Percentiles rank a stretch among this genome's conserved stretches.
These are phyloP conservation scores for Tolypocladium sp. DNA, from an alignment of 2,329 filamentous ascomycete genomes.

Conservation along the genomic window DNA sequence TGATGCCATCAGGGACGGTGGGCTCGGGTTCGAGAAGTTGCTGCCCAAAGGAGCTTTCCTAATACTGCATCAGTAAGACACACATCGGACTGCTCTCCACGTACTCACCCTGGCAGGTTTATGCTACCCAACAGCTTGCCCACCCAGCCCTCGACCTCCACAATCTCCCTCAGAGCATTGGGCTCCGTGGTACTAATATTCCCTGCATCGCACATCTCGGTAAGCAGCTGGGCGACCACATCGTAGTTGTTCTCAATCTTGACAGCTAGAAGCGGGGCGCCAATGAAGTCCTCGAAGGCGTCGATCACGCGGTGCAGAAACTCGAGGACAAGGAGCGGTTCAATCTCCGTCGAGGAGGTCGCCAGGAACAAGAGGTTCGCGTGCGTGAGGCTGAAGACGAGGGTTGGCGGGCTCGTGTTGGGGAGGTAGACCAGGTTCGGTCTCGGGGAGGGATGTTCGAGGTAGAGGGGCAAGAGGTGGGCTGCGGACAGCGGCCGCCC, in stretches of 20 bases:
- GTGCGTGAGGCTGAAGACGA: conserved; percentile 82
- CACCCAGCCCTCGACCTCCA: conserved; percentile 85
- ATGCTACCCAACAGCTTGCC: conserved; percentile 84
- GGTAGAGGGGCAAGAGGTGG: conserved; percentile 76
- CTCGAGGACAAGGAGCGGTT: conserved; percentile 83
- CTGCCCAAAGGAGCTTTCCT: conserved; percentile 32
- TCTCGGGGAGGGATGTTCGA: conserved; percentile 69
- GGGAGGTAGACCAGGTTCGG: conserved; percentile 82
- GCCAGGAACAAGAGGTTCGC: conserved; percentile 80
- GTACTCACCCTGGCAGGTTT: conserved; percentile 61
- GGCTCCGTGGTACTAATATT: conserved; percentile 84
- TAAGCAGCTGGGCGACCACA: conserved; percentile 84
- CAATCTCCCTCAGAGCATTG: conserved; percentile 82
- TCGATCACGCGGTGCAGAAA: conserved; percentile 92
- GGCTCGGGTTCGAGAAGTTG: conserved; percentile 26
- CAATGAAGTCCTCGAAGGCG: conserved; percentile 87
- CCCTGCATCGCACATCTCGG: conserved; percentile 94
- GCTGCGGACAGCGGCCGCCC: conserved; percentile 69
- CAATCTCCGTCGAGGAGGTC: conserved; percentile 76
- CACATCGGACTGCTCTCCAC: background rate
- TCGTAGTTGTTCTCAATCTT: conserved; percentile 90
- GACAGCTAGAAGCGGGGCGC: conserved; percentile 71
- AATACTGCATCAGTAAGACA: background rate
- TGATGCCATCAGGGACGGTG: conserved; percentile 30
- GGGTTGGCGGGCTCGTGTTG: conserved; percentile 72